Evolutionary conservation across 495 filamentous ascomycete species (phyloP).

Genomic region (Xylaria telfairii): DNA sequence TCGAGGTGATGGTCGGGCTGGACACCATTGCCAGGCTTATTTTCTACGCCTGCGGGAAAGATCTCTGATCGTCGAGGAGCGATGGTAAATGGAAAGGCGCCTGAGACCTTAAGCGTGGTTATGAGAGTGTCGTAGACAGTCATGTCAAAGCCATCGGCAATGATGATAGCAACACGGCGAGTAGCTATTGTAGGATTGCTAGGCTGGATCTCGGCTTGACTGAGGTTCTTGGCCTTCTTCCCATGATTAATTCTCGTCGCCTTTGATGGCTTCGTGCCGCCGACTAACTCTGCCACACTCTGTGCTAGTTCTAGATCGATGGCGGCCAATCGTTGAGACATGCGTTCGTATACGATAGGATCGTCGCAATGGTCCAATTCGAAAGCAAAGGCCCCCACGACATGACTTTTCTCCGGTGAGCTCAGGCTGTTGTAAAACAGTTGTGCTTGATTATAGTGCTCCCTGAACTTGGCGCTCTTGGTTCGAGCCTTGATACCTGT

Average conservation of each 20-base stretch:
- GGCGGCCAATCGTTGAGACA: slow-evolving; percentile 71
- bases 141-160: slow-evolving; percentile 81
- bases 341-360: slow-evolving; percentile 75
- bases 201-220: slow-evolving; percentile 71
- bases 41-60: slow-evolving; percentile 59
- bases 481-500: slow-evolving; percentile 73
- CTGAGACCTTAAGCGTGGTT: slow-evolving; percentile 62
- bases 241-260: slow-evolving; percentile 66
- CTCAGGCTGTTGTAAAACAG: slow-evolving; percentile 83
- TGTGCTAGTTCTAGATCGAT: slow-evolving; percentile 77
- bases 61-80: slow-evolving; percentile 66
- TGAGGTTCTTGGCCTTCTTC: slow-evolving; percentile 66
- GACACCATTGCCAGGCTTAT: slow-evolving; percentile 56
- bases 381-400: slow-evolving; percentile 74
- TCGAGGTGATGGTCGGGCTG: slow-evolving; percentile 81
- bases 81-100: slow-evolving; percentile 76
- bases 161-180: slow-evolving; percentile 76
- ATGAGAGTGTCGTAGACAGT: slow-evolving; percentile 69
- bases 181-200: slow-evolving; percentile 68
- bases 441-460: slow-evolving; percentile 77
- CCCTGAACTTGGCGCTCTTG: slow-evolving; percentile 77
- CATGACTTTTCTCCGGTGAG: slow-evolving; percentile 70
- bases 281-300: slow-evolving; percentile 71
- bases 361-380: slow-evolving; percentile 93
- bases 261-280: slow-evolving; percentile 64